Percentiles rank a stretch among this genome's conserved stretches.
These are phyloP conservation scores for Penicillium griseofulvum DNA, from an alignment of 2,329 filamentous ascomycete species.

Conservation along the genomic window DNA sequence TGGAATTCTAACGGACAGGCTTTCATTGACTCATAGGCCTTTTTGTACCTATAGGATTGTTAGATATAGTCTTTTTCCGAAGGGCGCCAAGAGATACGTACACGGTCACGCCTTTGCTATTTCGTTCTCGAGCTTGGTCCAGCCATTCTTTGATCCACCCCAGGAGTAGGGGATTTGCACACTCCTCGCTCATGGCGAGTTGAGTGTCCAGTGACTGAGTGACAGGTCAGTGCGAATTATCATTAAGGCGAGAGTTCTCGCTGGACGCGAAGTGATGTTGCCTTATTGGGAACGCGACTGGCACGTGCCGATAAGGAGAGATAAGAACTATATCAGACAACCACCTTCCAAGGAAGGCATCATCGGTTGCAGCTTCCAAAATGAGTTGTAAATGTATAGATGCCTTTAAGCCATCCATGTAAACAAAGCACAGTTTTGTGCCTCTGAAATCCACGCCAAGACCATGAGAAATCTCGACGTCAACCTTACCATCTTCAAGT, in stretches of 20 bases:
- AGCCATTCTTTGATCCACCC: conserved; percentile 76
- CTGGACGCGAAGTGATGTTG: conserved; percentile 16
- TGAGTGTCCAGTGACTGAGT: not conserved
- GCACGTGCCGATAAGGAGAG: conserved; percentile 3
- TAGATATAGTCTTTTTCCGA: conserved; percentile 6
- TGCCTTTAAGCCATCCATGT: not conserved
- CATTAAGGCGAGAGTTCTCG: not conserved
- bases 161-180: conserved; percentile 69
- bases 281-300: conserved; percentile 18
- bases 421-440: too few species aligned
- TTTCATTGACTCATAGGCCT: conserved; percentile 74
- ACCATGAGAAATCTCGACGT: too few species aligned
- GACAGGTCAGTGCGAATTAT: not conserved
- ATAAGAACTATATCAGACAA: not conserved
- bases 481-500: too few species aligned
- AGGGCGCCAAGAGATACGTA: conserved; percentile 24
- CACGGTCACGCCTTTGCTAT: conserved; percentile 64
- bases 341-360: too few species aligned
- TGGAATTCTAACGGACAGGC: conserved; percentile 67
- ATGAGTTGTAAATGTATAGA: conserved; percentile 65
- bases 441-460: too few species aligned
- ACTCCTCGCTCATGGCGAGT: conserved; percentile 41
- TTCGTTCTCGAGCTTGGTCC: conserved; percentile 65
- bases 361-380: too few species aligned
- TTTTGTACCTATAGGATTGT: conserved; percentile 58